Conservation (phyloP, 768 basidiomycete species). For the Trametes punicea region DNA sequence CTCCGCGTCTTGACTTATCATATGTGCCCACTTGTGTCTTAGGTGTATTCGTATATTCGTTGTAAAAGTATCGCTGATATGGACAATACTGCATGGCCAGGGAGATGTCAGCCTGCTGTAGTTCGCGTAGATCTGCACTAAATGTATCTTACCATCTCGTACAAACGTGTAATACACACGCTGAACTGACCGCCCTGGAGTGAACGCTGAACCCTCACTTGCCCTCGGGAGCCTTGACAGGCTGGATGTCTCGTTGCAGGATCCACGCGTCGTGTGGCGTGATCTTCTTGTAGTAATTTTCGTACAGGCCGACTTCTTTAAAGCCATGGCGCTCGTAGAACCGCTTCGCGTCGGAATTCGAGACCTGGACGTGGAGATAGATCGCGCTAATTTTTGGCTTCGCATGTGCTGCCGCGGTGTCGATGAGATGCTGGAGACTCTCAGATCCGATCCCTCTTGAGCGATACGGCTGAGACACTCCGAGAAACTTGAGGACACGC, state of each 20-base stretch:
- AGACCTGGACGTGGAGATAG: conserved; percentile 86
- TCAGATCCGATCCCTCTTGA: conserved; percentile 72
- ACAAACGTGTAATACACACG: conserved; percentile 10
- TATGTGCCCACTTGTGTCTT: conserved; percentile 17
- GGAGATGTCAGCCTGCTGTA: conserved; percentile 17
- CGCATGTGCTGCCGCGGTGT: conserved; percentile 53
- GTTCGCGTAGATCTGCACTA: conserved; percentile 15
- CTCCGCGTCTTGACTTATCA: conserved; percentile 20
- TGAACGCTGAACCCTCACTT: not conserved
- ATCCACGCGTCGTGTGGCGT: conserved; percentile 84
- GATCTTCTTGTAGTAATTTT: conserved; percentile 90
- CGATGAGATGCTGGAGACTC: conserved; percentile 63
- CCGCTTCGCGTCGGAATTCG: conserved; percentile 68
- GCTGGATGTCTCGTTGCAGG: conserved; percentile 57
- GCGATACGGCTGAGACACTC: conserved; percentile 68
- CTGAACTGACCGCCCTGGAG: not conserved
- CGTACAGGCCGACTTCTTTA: conserved; percentile 56
- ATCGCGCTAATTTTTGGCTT: conserved; percentile 66
- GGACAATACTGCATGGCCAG: conserved; percentile 18
- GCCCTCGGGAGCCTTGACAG: not conserved
- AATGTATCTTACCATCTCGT: conserved; percentile 19
- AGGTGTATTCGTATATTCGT: conserved; percentile 21
- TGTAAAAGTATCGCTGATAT: conserved; percentile 23
- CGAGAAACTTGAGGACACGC: conserved; percentile 4
- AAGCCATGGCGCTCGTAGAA: conserved; percentile 89